Evolutionary conservation across 768 basidiomycete species (phyloP).

Genomic region (Podaxis sp.): DNA sequence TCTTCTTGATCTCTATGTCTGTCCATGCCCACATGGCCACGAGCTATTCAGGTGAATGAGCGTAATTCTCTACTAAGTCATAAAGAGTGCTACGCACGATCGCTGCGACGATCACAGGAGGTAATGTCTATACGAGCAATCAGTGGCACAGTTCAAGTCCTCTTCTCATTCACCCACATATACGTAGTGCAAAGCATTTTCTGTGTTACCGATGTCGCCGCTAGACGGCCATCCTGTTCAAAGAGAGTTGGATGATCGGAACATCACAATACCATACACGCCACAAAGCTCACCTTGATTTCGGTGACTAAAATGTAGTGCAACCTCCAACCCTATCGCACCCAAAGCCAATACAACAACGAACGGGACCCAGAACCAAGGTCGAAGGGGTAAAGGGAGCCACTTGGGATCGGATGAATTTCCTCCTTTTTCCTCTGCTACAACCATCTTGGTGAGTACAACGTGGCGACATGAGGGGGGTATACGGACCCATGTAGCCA

Average conservation of each 20-base stretch:
- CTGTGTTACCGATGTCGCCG: constrained; percentile 30
- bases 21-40: constrained; percentile 58
- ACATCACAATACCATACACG: background rate
- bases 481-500: background rate
- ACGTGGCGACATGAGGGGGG: background rate
- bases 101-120: constrained; percentile 51
- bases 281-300: constrained; percentile 36
- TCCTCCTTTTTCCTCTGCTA: background rate
- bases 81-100: constrained; percentile 29
- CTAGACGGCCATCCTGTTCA: constrained; percentile 43
- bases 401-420: constrained; percentile 22
- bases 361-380: constrained; percentile 47
- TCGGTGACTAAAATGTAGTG: constrained; percentile 44
- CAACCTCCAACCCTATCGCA: constrained; percentile 47
- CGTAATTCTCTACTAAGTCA: background rate
- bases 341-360: constrained; percentile 35
- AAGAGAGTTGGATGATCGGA: background rate
- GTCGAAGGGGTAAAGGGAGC: constrained; percentile 45
- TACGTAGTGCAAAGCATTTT: constrained; percentile 48
- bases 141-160: background rate
- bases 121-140: constrained; percentile 40
- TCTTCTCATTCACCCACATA: constrained; percentile 38
- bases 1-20: constrained; percentile 55
- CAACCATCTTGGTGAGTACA: background rate
- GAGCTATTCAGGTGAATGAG: constrained; percentile 26